Evolutionary conservation across 331 rosid species (phyloP).

Genomic region (Malus hybrid): DNA sequence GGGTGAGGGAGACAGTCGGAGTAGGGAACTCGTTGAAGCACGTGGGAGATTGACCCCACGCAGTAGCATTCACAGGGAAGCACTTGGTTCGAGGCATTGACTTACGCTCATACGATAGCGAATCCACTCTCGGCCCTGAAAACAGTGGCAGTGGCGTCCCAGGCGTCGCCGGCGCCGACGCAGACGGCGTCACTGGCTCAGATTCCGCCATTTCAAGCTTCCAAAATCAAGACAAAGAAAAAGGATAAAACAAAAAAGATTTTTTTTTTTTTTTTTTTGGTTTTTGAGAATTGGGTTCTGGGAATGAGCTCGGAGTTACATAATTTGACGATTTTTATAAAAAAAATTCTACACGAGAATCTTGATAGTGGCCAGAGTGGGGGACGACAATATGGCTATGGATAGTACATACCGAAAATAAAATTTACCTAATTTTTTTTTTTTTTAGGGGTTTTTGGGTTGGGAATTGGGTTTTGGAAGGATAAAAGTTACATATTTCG

Average conservation of each 20-base stretch:
- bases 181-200: slow-evolving; percentile 54
- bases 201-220: slow-evolving; percentile 38
- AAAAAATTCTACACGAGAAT: slow-evolving; percentile 13
- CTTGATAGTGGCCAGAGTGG: slow-evolving; percentile 10
- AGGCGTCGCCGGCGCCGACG: slow-evolving; percentile 73
- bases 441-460: background rate
- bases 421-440: background rate
- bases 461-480: background rate
- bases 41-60: slow-evolving; percentile 42
- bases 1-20: slow-evolving; percentile 63
- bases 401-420: background rate
- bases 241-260: background rate
- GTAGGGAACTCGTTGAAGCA: slow-evolving; percentile 62
- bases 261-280: slow-evolving; percentile 3
- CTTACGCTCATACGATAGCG: slow-evolving; percentile 58
- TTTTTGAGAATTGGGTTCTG: background rate
- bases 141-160: slow-evolving; percentile 85
- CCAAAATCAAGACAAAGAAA: background rate
- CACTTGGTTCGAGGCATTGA: slow-evolving; percentile 72
- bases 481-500: slow-evolving; percentile 26
- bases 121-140: slow-evolving; percentile 56
- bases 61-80: slow-evolving; percentile 44
- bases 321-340: slow-evolving; percentile 35
- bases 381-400: background rate
- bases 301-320: slow-evolving; percentile 32